Evolutionary conservation across 805 yeast species (phyloP), one percentile per base, ranked within the genome.

Genomic region (Jamesozyma piceae): DNA sequence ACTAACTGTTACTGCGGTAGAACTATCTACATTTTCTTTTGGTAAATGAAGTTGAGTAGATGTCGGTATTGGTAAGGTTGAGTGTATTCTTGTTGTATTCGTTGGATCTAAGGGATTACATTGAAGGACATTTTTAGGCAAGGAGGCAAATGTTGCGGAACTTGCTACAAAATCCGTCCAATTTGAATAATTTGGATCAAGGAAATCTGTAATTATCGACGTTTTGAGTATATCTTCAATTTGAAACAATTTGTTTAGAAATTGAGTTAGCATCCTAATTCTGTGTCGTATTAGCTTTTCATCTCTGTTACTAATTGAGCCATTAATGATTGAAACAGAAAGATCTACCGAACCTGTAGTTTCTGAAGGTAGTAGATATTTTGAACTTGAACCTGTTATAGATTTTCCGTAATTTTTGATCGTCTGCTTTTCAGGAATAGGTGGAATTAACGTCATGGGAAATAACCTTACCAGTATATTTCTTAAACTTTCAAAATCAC

Each of bases 401-500:
- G 63, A 48, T 38, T 55, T 58, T 17, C 65, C 52, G 43, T 59
- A 60, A 26, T 55, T 60, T 40, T 57, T 62, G 5, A 63, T 47
- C 9, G 57, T 49, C 45, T 83, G 89, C 59, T 83, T 83, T 66
- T 80, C 85, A 0, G 98, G 98, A n/a, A 92, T 86, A 0, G 97
- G 95, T 2, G 98, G 97, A 2, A 92, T 74, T 3, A 92, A 71
- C 5, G 78, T 65, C 31, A 90, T 78, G 1, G 97, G 97, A 53
- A 84, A 88, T 27, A 85, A 65, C 53, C 78, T 78, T 4, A 78
- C 67, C 21, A 92, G 69, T 3, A 81, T 73, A 35, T 72, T 78
- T 42, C 96, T 67, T 26, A 92, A 70, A 42, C 82, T 74, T 55
- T 87, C 97, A 62, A 92, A 92, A 58, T 92, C 98, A 36, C 95